Evolutionary conservation across 345 rosid species (phyloP).

Genomic region (Eucalyptus curtisii): DNA sequence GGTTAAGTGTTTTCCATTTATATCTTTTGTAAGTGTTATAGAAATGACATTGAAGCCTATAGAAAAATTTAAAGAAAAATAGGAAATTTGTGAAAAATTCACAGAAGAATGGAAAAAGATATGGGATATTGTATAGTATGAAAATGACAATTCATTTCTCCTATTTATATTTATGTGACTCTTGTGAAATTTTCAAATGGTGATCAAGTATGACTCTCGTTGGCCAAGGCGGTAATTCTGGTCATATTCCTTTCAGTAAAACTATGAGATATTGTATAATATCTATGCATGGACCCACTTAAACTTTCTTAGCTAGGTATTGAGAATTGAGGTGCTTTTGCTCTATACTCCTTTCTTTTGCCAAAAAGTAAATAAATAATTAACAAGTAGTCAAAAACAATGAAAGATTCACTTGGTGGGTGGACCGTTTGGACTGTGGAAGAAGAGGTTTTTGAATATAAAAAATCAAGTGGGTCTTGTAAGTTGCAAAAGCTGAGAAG

Average conservation of each 20-base stretch:
- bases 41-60: not conserved
- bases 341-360: not conserved
- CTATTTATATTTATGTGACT: not conserved
- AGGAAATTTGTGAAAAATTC: not conserved
- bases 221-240: not conserved
- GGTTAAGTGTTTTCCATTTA: not conserved
- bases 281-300: not conserved
- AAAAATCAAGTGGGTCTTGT: not conserved
- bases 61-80: not conserved
- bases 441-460: not conserved
- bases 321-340: not conserved
- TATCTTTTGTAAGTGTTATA: not conserved
- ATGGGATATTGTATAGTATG: not conserved
- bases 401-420: not conserved
- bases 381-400: not conserved
- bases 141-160: not conserved
- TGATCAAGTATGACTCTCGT: not conserved
- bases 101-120: not conserved
- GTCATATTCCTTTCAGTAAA: not conserved
- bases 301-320: not conserved
- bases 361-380: not conserved
- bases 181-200: not conserved
- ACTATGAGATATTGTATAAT: not conserved
- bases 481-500: not conserved
- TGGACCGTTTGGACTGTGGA: not conserved